Base-by-base conservation (phyloP, 768 basidiomycete genomes). In the Trametes punicea region DNA sequence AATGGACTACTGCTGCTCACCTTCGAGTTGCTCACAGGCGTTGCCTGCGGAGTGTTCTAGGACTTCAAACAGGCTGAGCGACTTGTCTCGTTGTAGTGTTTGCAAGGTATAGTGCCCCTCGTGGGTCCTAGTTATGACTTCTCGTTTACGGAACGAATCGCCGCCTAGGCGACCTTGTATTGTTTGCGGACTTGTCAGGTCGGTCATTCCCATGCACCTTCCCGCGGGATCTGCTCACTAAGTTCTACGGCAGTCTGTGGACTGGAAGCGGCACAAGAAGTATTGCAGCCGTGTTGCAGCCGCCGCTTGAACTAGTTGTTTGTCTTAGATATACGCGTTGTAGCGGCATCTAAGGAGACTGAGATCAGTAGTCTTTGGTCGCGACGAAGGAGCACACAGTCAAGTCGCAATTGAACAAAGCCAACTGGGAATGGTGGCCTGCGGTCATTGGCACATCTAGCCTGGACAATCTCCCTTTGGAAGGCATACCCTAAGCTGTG, bases 181-280 rank as follows among this genome's bases (percentile, higher is more conserved):
- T 61, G 59, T 20, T 53, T 46, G 4, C 29, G 29, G 11, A 51
- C 26, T 3, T 61, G 59, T 46, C 59, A 61, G 46, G 59, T 49
- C 6, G 8, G 30, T 42, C 13, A 3, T 21, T n/a, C n/a, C n/a
- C n/a, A n/a, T n/a, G n/a, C n/a, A n/a, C n/a, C n/a, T n/a, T n/a
- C n/a, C n/a, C n/a, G n/a, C n/a, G n/a, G n/a, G n/a, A n/a, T n/a
- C n/a, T n/a, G 34, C 30, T 30, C 21, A 20, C 36, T 9, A n/a
- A 13, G 25, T 11, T 8, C 10, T 10, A 21, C n/a, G 5, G 15
- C 18, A 70, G 69, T 40, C 10, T 8, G 48, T 45, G 4, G 71
- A 73, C 40, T 69, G 71, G 71, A 65, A 63, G 34, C 65, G 67
- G 21, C 71, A 71, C 58, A 70, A 69, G 61, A 42, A 56, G 27